Base-by-base conservation (phyloP, 2,329 filamentous ascomycete genomes). In the Davidsoniella eucalypti region DNA sequence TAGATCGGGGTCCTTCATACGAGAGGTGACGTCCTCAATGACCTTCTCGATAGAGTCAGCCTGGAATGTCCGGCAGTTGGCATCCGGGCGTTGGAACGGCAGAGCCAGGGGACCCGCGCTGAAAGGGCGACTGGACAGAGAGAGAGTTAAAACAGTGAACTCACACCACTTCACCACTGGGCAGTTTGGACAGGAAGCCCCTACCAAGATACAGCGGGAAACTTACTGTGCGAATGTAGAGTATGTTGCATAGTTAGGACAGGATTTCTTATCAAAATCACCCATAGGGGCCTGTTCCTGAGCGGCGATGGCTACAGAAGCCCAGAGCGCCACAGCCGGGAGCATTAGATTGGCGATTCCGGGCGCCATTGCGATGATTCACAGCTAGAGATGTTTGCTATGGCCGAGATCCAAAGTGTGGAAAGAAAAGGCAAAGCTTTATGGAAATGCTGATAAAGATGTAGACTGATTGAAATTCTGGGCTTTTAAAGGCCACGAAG, bases 21-120 rank as follows among this genome's bases (percentile, higher is more conserved):
- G 81, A 25, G 76, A 72, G 5, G 82, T 92, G 56, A 98, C 72
- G 57, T 95, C 80, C 26, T 78, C 64, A 55, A 98, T 95, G 47
- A 95, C 84, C 59, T 84, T 73, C 63, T 98, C 92, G 43, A 96
- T 93, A 3, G 82, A 73, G 21, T 83, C 76, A 1, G 88, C 95
- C 51, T 79, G 76, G 65, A 96, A 98, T 0, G 88, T 95, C 55
- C 92, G 84, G 64, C 92, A 98, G 61, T 78, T 75, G 50, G 71
- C 69, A 29, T 80, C 76, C 2, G 92, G 92, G 52, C 92, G 76
- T 63, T 98, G 92, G 64, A 78, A 96, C 0, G 92, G 87, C 1
- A 98, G 72, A 48, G 72, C 70, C 59, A 93, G 72, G 4, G 84
- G 82, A 1, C 92, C 92, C 17, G 80, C 70, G 63, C 86, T 94